These are phyloP conservation scores for Alectoria sarmentosa DNA, from an alignment of 495 filamentous ascomycete species.

Conservation along the genomic window DNA sequence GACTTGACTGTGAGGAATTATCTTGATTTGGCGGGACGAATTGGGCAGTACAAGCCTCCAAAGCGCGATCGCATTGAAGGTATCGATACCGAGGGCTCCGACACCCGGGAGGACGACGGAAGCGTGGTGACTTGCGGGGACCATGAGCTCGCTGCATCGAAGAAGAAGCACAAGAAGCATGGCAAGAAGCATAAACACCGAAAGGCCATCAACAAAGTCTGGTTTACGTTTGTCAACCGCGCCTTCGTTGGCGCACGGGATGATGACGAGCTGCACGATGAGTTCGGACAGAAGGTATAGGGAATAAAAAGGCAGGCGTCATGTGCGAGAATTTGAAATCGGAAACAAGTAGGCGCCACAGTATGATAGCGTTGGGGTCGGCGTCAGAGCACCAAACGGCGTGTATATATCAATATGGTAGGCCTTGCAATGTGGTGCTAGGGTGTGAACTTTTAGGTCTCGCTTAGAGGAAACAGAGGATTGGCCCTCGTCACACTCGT, in stretches of 20 bases:
- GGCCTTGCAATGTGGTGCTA: too few species aligned
- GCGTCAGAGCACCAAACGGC: too few species aligned
- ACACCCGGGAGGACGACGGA: conserved; percentile 25
- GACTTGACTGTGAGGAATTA: conserved; percentile 84
- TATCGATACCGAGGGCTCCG: conserved; percentile 22
- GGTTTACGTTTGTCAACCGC: conserved; percentile 68
- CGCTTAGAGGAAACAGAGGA: too few species aligned
- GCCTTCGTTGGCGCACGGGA: conserved; percentile 73
- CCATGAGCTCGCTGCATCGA: conserved; percentile 21
- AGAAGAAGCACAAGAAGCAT: conserved; percentile 41
- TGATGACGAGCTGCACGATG: conserved; percentile 48
- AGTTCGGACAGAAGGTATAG: conserved; percentile 8
- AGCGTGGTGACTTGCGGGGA: conserved; percentile 17
- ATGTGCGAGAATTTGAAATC: not conserved
- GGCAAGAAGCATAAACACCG: conserved; percentile 40
- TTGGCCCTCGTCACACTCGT: too few species aligned
- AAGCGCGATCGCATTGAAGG: conserved; percentile 19
- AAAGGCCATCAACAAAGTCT: conserved; percentile 50
- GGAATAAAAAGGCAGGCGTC: not conserved
- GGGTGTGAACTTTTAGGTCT: too few species aligned
- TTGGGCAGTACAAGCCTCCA: conserved; percentile 49
- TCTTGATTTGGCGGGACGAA: conserved; percentile 68
- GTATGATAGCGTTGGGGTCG: too few species aligned
- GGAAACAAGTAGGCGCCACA: not conserved
- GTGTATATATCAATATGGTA: too few species aligned